Conservation (phyloP, 2,329 filamentous ascomycete genomes). For the Colletotrichum sp. region DNA sequence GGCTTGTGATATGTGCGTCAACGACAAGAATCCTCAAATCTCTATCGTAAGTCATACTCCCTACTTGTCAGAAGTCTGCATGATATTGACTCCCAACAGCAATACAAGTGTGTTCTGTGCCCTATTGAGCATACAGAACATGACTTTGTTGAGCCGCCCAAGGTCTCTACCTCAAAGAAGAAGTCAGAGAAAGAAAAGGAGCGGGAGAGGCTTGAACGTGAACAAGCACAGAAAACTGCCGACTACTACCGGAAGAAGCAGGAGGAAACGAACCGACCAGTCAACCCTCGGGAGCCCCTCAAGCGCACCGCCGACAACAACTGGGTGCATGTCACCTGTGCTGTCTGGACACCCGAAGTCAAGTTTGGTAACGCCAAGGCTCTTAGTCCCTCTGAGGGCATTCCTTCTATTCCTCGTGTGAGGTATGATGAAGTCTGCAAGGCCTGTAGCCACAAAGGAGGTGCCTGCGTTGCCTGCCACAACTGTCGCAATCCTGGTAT, state of each 20-base stretch:
- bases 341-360: constrained; percentile 89
- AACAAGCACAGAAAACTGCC: constrained; percentile 78
- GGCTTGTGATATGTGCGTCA: constrained; percentile 94
- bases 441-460: constrained; percentile 74
- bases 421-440: constrained; percentile 83
- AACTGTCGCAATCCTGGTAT: constrained; percentile 66
- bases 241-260: constrained; percentile 86
- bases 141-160: constrained; percentile 84
- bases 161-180: constrained; percentile 84
- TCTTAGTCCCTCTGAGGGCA: constrained; percentile 86
- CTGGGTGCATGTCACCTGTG: constrained; percentile 96
- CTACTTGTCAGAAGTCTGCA: not conserved
- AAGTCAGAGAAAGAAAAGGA: constrained; percentile 87
- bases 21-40: constrained; percentile 89
- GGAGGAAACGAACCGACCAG: constrained; percentile 81
- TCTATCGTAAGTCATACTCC: constrained; percentile 73
- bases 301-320: constrained; percentile 97
- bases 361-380: constrained; percentile 87
- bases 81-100: constrained; percentile 50
- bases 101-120: constrained; percentile 93
- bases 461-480: constrained; percentile 86
- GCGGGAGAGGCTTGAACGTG: constrained; percentile 84
- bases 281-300: constrained; percentile 85
- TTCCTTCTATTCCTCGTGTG: constrained; percentile 77
- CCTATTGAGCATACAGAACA: constrained; percentile 81